phyloP scores from a whole-genome alignment of 441 rosid species.

The Euphorbia schlechtendalii region DNA sequence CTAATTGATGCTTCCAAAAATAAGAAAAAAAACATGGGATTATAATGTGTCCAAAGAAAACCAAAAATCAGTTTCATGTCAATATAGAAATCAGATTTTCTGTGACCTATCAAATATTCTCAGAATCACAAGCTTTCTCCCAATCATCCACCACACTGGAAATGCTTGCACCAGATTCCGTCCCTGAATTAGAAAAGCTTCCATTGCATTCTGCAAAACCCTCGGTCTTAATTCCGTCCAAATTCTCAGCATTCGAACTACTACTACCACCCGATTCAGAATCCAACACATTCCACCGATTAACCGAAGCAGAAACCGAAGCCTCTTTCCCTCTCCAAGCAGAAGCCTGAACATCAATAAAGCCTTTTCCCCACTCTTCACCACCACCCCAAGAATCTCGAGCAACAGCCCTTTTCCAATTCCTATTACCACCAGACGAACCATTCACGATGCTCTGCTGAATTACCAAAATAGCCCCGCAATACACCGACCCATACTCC shows the following conservation, averaged over 20 bases:
- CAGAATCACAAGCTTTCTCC: constrained; percentile 62
- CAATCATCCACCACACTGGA: constrained; percentile 90
- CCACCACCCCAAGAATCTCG: constrained; percentile 84
- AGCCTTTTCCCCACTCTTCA: constrained; percentile 52
- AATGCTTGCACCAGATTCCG: too few relatives aligned
- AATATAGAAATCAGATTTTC: neutral
- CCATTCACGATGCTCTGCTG: constrained; percentile 38
- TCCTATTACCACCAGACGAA: constrained; percentile 35
- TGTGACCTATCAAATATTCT: constrained; percentile 8
- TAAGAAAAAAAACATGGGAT: neutral
- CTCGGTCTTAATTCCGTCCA: constrained; percentile 22
- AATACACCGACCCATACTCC: constrained; percentile 84
- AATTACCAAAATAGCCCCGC: constrained; percentile 55
- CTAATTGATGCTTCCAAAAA: too few relatives aligned
- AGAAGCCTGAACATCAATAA: constrained; percentile 41
- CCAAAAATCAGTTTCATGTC: too few relatives aligned
- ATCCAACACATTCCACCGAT: constrained; percentile 74
- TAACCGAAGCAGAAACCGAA: constrained; percentile 48
- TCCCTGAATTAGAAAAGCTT: constrained; percentile 13
- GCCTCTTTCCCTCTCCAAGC: constrained; percentile 52
- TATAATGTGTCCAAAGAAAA: neutral
- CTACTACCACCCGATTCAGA: constrained; percentile 36
- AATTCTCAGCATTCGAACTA: constrained; percentile 32
- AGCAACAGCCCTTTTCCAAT: constrained; percentile 87
- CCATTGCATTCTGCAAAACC: constrained; percentile 26